Percentiles rank a stretch among this genome's conserved stretches.
Evolutionary conservation across 805 yeast genomes (phyloP).

Genomic region (Starmerella powellii): DNA sequence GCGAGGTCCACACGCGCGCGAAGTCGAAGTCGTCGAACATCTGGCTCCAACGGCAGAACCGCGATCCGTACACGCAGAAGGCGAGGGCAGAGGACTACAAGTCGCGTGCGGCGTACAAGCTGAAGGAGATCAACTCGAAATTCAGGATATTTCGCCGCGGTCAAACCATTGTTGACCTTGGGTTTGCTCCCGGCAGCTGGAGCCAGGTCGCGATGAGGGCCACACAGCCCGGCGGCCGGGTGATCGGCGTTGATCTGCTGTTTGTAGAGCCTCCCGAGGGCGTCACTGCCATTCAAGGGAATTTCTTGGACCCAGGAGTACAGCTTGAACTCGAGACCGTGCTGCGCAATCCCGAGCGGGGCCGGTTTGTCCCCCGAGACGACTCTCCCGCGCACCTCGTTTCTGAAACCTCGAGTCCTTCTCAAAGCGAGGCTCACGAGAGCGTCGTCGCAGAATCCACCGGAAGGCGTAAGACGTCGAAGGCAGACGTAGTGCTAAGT

Average conservation of each 20-base stretch:
- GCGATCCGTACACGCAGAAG: conserved; percentile 53
- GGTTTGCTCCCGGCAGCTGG: conserved; percentile 95
- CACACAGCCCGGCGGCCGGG: conserved; percentile 39
- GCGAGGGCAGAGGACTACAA: conserved; percentile 52
- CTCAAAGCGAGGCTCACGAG: too few relatives aligned
- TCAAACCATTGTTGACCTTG: conserved; percentile 61
- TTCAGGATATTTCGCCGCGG: conserved; percentile 46
- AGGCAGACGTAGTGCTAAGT: conserved; percentile 56
- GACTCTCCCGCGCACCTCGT: too few relatives aligned
- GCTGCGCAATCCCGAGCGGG: conserved; percentile 23
- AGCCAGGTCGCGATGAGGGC: conserved; percentile 63
- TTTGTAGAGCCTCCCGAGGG: conserved; percentile 73
- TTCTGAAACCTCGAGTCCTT: too few relatives aligned
- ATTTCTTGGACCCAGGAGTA: conserved; percentile 46
- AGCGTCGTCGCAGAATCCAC: too few relatives aligned
- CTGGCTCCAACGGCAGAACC: conserved; percentile 64
- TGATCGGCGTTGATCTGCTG: conserved; percentile 73
- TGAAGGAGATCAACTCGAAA: conserved; percentile 59
- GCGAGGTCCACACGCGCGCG: background rate
- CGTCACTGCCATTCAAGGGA: conserved; percentile 72
- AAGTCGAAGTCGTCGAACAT: conserved; percentile 39
- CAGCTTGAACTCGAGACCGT: conserved; percentile 28
- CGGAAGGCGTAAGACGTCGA: conserved; percentile 2
- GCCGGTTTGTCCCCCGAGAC: conserved; percentile 16
- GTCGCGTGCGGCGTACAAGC: conserved; percentile 86